Base-by-base conservation (phyloP, 352 stramenopile genomes). In the Globisporangium barbulae region DNA sequence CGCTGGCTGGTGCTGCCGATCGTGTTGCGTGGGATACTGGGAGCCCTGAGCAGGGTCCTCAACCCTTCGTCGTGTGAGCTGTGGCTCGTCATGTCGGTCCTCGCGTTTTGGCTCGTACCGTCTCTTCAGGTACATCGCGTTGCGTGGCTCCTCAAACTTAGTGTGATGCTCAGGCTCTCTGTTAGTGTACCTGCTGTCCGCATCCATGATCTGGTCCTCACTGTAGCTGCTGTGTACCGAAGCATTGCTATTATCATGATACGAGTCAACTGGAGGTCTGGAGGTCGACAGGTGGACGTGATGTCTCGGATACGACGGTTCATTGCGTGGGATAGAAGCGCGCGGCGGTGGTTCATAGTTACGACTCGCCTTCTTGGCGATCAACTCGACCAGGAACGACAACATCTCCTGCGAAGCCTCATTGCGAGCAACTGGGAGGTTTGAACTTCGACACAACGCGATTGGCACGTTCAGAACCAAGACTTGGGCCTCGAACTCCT, bases 371-470 rank as follows among this genome's bases (percentile, higher is more conserved):
- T 74, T 71, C 37, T 79, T 67, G 17, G 69, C 42, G 17, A 78
- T 60, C 44, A 87, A 44, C 39, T 73, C 50, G 10, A 76, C 75
- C 37, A 85, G 52, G 44, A 89, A 83, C 9, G 59, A 56, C 67
- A 89, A 73, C 3, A 85, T 63, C 19, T 61, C 66, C 31, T 89
- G 65, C 13, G 70, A 70, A n/a, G 69, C 68, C 31, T 85, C 77
- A 13, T 70, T 68, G 63, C 74, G 75, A 4, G 68, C 78, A 21
- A 72, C 68, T 9, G 64, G 47, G 19, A 72, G 45, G 30, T 57
- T 70, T 54, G 65, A 64, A 31, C 64, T 67, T 31, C 65, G 76
- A 42, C 31, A 67, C 28, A 50, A 65, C 47, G 82, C 55, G 5
- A 88, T 53, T 13, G 71, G 71, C 25, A 82, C 72, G 6, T 76